Evolutionary conservation across 306 rosid species (phyloP).

Genomic region (Morella rubra): DNA sequence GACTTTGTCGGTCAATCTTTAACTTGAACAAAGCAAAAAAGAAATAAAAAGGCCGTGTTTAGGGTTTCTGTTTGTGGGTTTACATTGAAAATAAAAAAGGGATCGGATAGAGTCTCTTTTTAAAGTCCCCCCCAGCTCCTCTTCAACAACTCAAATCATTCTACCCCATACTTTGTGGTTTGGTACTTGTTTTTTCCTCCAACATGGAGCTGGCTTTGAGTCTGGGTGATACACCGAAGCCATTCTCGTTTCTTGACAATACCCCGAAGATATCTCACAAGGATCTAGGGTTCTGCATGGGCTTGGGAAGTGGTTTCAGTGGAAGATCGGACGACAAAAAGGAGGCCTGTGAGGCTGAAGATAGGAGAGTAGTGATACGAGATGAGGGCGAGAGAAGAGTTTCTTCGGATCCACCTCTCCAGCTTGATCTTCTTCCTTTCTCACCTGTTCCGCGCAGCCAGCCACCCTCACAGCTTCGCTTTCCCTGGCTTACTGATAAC

Average conservation of each 20-base stretch:
- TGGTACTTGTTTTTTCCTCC: background rate
- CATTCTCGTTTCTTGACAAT: slow-evolving; percentile 51
- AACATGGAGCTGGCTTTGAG: slow-evolving; percentile 84
- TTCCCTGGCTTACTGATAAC: slow-evolving; percentile 72
- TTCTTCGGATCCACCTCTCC: slow-evolving; percentile 75
- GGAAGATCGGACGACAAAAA: slow-evolving; percentile 27
- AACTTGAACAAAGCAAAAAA: slow-evolving; percentile 26
- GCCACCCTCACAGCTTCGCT: slow-evolving; percentile 42
- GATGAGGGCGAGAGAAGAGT: background rate
- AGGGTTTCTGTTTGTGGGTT: slow-evolving; percentile 7
- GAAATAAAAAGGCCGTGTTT: slow-evolving; percentile 27
- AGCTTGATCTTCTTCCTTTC: slow-evolving; percentile 78
- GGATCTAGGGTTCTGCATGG: slow-evolving; percentile 51
- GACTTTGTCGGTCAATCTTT: slow-evolving; percentile 83
- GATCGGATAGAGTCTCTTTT: slow-evolving; percentile 14
- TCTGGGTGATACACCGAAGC: slow-evolving; percentile 65
- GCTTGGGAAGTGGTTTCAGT: slow-evolving; percentile 45
- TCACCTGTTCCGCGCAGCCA: slow-evolving; percentile 59
- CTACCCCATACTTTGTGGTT: background rate
- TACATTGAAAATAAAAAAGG: slow-evolving; percentile 9
- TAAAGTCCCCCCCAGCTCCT: background rate
- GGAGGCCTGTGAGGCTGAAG: slow-evolving; percentile 13
- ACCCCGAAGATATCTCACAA: slow-evolving; percentile 28
- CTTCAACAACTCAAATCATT: slow-evolving; percentile 1
- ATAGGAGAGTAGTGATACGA: slow-evolving; percentile 12